Conservation (phyloP, 139 green algal genomes). For the Desmodesmus armatus region DNA sequence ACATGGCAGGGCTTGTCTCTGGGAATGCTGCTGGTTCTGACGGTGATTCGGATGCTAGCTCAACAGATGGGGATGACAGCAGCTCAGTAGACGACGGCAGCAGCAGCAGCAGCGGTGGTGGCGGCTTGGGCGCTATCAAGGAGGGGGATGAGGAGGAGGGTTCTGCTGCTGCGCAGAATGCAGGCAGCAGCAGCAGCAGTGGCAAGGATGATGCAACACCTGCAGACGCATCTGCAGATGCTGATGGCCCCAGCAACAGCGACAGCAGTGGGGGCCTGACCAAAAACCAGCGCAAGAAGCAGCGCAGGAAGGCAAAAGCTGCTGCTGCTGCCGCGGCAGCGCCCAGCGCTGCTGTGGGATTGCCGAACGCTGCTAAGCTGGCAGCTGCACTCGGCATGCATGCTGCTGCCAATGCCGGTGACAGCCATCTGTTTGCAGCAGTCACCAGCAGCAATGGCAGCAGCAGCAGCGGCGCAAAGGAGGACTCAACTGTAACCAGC, state of each 20-base stretch:
- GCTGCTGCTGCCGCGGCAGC: background rate
- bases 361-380: background rate
- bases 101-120: background rate
- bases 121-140: background rate
- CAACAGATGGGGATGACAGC: background rate
- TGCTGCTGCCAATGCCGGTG: background rate
- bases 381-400: constrained; percentile 10
- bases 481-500: background rate
- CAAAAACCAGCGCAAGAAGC: too few relatives aligned
- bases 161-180: constrained; percentile 4
- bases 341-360: background rate
- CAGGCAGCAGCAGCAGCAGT: constrained; percentile 11
- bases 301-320: too few relatives aligned
- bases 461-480: background rate
- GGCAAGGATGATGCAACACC: background rate
- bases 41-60: too few relatives aligned
- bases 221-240: background rate
- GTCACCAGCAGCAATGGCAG: background rate
- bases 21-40: background rate
- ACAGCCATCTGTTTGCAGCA: background rate
- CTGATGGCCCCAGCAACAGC: background rate
- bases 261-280: background rate
- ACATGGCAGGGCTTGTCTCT: constrained; percentile 12
- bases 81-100: background rate
- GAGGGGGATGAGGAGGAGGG: background rate